These are phyloP conservation scores for Penicillium flavigenum DNA, from an alignment of 495 filamentous ascomycete genomes.

Conservation along the genomic window DNA sequence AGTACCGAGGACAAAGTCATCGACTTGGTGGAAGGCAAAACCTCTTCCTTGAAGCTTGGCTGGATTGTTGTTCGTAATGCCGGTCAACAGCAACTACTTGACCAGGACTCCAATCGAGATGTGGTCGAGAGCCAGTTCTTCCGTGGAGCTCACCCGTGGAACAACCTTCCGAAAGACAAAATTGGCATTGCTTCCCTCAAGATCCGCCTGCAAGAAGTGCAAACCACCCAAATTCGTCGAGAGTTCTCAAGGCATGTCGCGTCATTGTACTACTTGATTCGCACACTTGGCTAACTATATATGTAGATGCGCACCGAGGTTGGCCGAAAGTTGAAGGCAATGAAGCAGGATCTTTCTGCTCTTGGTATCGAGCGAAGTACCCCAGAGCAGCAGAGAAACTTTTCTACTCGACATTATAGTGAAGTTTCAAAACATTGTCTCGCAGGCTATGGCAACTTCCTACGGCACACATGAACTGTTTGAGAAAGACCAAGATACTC, in stretches of 20 bases:
- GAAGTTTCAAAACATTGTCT: background rate
- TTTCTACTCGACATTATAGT: background rate
- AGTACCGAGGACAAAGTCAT: constrained; percentile 42
- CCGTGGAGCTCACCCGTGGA: background rate
- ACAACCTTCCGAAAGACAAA: background rate
- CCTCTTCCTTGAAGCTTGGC: constrained; percentile 43
- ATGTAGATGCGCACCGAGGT: background rate
- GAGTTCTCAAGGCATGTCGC: background rate
- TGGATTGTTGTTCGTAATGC: constrained; percentile 59
- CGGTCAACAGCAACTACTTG: constrained; percentile 23
- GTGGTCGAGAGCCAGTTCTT: background rate
- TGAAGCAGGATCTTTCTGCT: background rate
- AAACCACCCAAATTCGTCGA: background rate
- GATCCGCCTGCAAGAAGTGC: background rate
- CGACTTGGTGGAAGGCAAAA: constrained; percentile 47
- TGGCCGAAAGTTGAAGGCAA: background rate
- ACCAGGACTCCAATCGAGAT: background rate
- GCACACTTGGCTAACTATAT: background rate
- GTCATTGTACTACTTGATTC: background rate
- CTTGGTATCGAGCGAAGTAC: background rate
- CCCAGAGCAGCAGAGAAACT: background rate
- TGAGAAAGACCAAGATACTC: background rate
- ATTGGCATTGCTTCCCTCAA: background rate
- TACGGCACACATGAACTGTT: background rate
- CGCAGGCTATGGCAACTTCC: background rate